phyloP scores from a whole-genome alignment of 1,139 yeast species.

The Saccharomyces hybrid region DNA sequence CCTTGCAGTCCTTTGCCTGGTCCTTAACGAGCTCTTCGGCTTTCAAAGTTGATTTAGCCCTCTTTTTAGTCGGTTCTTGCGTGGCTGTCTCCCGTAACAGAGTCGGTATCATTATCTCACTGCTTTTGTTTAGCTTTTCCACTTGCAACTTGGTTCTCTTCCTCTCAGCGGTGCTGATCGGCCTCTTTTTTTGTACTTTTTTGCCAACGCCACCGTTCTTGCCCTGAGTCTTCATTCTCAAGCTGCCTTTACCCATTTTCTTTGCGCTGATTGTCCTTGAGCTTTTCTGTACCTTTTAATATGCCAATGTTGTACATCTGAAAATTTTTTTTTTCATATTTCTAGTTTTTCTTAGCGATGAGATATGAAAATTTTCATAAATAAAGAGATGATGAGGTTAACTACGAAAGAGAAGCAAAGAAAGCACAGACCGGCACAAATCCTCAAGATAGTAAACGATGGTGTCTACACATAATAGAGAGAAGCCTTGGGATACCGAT shows the following conservation, averaged over 20 bases:
- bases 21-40: constrained; percentile 33
- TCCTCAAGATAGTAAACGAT: constrained; percentile 33
- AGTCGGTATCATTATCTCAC: constrained; percentile 9
- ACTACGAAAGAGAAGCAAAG: not conserved
- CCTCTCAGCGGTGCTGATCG: constrained; percentile 14
- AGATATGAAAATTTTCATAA: constrained; percentile 2
- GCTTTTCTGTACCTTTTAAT: constrained; percentile 1
- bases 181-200: constrained; percentile 15
- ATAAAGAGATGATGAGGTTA: not conserved
- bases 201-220: constrained; percentile 7
- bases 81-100: constrained; percentile 11
- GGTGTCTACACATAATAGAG: constrained; percentile 90
- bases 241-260: constrained; percentile 4
- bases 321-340: not conserved
- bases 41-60: constrained; percentile 37
- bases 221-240: constrained; percentile 2
- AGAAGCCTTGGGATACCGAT: constrained; percentile 97
- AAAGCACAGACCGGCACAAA: constrained; percentile 3
- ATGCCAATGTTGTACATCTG: not conserved
- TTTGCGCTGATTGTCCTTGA: constrained; percentile 4
- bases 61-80: constrained; percentile 20
- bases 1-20: constrained; percentile 39
- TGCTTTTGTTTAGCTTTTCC: constrained; percentile 18
- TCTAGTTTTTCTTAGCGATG: constrained; percentile 1
- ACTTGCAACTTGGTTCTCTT: constrained; percentile 23